Conservation (phyloP, 2,329 filamentous ascomycete species). For the Grosmannia huntii region DNA sequence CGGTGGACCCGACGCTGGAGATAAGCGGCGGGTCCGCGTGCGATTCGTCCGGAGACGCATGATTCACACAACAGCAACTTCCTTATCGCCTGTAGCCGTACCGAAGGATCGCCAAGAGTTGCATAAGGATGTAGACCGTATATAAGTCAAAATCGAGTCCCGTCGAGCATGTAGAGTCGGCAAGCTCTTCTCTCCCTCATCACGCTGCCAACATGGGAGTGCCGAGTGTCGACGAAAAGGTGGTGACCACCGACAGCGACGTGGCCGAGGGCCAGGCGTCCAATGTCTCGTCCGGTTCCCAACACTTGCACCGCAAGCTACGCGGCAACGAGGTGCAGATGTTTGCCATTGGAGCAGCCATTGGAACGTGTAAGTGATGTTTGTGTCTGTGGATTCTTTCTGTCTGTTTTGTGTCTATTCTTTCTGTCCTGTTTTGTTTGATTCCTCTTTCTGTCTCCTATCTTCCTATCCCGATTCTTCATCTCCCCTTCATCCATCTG, state of each 20-base stretch:
- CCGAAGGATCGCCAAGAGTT: no score
- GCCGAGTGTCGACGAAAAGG: neutral
- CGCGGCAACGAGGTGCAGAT: conserved; percentile 17
- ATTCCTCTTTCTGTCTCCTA: no score
- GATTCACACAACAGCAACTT: no score
- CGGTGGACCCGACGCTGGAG: neutral
- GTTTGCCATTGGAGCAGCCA: conserved; percentile 45
- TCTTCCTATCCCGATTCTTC: neutral
- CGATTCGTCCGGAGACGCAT: neutral
- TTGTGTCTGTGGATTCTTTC: neutral
- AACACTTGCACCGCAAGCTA: conserved; percentile 8
- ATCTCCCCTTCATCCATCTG: neutral
- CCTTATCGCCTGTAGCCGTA: no score
- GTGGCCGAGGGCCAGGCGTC: neutral
- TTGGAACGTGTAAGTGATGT: conserved; percentile 33
- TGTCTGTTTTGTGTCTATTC: neutral
- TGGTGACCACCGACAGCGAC: neutral
- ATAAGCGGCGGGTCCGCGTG: neutral
- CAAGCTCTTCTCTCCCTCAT: no score
- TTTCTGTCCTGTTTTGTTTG: neutral
- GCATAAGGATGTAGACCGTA: no score
- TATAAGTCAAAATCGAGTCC: no score
- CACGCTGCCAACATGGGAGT: neutral
- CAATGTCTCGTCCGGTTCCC: conserved; percentile 3
- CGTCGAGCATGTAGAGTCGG: no score